These are phyloP conservation scores for Nitzschia inconspicua DNA, from an alignment of 108 stramenopile species.

Conservation along the genomic window DNA sequence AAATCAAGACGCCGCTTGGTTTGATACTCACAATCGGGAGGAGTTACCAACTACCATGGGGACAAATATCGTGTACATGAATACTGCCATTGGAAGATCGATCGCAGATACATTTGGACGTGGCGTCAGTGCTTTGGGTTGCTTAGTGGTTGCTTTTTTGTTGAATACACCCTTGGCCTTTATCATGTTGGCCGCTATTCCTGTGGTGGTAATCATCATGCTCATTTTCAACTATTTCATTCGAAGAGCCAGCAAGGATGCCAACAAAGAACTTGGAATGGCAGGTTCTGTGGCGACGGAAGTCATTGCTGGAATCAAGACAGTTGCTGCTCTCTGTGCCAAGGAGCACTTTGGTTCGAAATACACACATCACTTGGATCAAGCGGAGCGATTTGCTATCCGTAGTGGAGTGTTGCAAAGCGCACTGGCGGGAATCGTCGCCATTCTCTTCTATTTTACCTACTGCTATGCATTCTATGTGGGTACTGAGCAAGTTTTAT, in stretches of 20 bases:
- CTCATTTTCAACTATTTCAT: constrained; percentile 35
- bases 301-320: constrained; percentile 39
- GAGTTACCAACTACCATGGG: constrained; percentile 31
- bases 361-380: constrained; percentile 19
- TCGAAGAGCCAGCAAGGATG: constrained; percentile 21
- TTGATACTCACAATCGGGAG: constrained; percentile 35
- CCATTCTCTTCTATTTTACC: constrained; percentile 35
- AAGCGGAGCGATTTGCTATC: constrained; percentile 31
- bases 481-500: constrained; percentile 37
- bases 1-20: constrained; percentile 47
- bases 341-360: constrained; percentile 29
- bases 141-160: constrained; percentile 32
- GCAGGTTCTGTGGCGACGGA: constrained; percentile 41
- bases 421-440: constrained; percentile 20
- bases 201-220: constrained; percentile 31
- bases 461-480: constrained; percentile 35
- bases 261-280: constrained; percentile 12
- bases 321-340: constrained; percentile 30
- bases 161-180: constrained; percentile 31
- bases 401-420: background rate
- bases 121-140: constrained; percentile 25
- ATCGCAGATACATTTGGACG: constrained; percentile 40
- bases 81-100: constrained; percentile 24
- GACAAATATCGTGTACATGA: constrained; percentile 28
- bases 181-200: constrained; percentile 30